These are phyloP conservation scores for Oryza australiensis DNA, from an alignment of 176 grass and related monocot species.

Conservation along the genomic window DNA sequence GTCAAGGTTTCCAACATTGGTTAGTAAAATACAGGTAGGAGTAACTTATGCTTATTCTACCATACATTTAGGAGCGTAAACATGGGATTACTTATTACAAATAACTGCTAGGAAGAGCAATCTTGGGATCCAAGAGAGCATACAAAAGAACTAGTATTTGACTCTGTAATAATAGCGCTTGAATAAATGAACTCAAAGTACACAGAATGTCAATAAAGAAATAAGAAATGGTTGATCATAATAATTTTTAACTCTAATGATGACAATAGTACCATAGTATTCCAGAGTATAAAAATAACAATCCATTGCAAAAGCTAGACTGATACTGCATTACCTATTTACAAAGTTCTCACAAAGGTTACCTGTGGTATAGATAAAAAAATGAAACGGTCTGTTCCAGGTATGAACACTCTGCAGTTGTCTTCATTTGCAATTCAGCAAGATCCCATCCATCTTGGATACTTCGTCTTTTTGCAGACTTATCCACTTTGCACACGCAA, in stretches of 20 bases:
- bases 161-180: slow-evolving; percentile 7
- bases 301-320: slow-evolving; percentile 16
- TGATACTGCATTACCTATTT: neutral
- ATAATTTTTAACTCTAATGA: slow-evolving; percentile 9
- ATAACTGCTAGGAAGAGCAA: slow-evolving; percentile 25
- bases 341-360: slow-evolving; percentile 18
- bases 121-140: slow-evolving; percentile 15
- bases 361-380: slow-evolving; percentile 98
- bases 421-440: slow-evolving; percentile 89
- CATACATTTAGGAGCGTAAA: slow-evolving; percentile 23
- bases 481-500: slow-evolving; percentile 94
- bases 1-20: neutral
- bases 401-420: slow-evolving; percentile 92
- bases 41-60: neutral
- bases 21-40: neutral
- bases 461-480: slow-evolving; percentile 60
- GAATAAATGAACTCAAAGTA: slow-evolving; percentile 17
- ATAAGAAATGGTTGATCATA: neutral
- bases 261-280: neutral
- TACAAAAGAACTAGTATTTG: slow-evolving; percentile 25
- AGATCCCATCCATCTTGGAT: slow-evolving; percentile 90
- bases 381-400: slow-evolving; percentile 84
- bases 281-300: slow-evolving; percentile 8
- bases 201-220: slow-evolving; percentile 21
- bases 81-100: slow-evolving; percentile 6